Percentiles rank a stretch among this genome's conserved stretches.
phyloP scores from a whole-genome alignment of 768 basidiomycete genomes.

The Epithele typhae region DNA sequence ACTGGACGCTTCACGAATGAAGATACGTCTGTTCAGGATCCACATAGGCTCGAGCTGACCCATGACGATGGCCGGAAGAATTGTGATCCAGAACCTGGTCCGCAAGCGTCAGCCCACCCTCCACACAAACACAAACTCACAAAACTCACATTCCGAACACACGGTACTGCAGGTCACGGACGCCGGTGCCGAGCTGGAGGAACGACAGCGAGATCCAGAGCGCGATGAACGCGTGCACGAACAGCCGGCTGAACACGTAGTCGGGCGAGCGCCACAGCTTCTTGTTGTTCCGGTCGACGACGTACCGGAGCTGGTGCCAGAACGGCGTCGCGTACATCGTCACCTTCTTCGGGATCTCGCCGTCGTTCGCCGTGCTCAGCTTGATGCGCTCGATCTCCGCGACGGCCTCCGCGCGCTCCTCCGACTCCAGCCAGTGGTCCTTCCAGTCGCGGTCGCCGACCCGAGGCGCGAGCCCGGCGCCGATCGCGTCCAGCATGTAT shows the following conservation, averaged over 20 bases:
- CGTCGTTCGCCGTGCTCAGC: constrained; percentile 2
- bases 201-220: constrained; percentile 75
- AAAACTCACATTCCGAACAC: constrained; percentile 64
- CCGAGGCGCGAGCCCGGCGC: constrained; percentile 70
- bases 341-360: constrained; percentile 1
- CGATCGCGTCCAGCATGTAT: constrained; percentile 83
- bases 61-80: constrained; percentile 74
- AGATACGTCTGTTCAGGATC: constrained; percentile 59
- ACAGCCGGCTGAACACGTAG: constrained; percentile 80
- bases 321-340: constrained; percentile 62
- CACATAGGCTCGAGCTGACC: constrained; percentile 80
- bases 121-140: background rate
- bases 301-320: constrained; percentile 65
- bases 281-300: constrained; percentile 60
- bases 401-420: constrained; percentile 42
- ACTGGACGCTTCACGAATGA: constrained; percentile 64
- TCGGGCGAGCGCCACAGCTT: constrained; percentile 83
- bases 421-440: constrained; percentile 75
- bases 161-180: constrained; percentile 72
- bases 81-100: constrained; percentile 62
- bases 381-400: constrained; percentile 42
- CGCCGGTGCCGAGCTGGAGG: constrained; percentile 62
- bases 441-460: constrained; percentile 84
- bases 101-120: background rate
- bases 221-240: constrained; percentile 68